phyloP scores from a whole-genome alignment of 2,329 filamentous ascomycete genomes.

The Sarocladium kiliense region DNA sequence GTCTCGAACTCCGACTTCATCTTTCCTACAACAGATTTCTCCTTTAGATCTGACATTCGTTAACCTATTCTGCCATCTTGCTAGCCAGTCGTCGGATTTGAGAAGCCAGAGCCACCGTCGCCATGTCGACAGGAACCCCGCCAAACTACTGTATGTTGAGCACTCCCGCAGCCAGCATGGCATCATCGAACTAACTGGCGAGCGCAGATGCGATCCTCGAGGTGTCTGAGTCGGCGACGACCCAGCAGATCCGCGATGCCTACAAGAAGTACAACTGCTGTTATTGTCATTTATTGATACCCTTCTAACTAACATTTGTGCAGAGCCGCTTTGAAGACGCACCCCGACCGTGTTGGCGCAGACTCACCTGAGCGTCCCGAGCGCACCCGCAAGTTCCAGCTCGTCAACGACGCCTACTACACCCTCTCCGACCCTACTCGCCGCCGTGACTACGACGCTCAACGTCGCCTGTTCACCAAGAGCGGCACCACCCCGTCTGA shows the following conservation, averaged over 20 bases:
- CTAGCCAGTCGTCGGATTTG: not conserved
- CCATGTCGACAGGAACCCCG: conserved; percentile 35
- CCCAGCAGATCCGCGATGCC: conserved; percentile 83
- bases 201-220: conserved; percentile 66
- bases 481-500: conserved; percentile 24
- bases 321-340: conserved; percentile 83
- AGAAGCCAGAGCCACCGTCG: conserved; percentile 11
- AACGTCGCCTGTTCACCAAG: conserved; percentile 34
- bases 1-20: too few species aligned
- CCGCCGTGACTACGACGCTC: conserved; percentile 78
- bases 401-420: conserved; percentile 91
- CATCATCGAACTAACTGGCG: conserved; percentile 13
- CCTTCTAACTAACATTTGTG: not conserved
- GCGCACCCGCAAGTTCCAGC: conserved; percentile 84
- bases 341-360: conserved; percentile 82
- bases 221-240: conserved; percentile 66
- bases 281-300: not conserved
- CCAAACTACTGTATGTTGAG: conserved; percentile 54
- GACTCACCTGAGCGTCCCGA: conserved; percentile 76
- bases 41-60: too few species aligned
- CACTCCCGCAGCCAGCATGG: conserved; percentile 10
- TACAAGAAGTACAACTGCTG: conserved; percentile 69
- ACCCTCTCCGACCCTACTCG: conserved; percentile 76
- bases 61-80: not conserved
- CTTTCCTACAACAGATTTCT: too few species aligned